phyloP scores from a whole-genome alignment of 345 rosid genomes.

The Salix dunnii region DNA sequence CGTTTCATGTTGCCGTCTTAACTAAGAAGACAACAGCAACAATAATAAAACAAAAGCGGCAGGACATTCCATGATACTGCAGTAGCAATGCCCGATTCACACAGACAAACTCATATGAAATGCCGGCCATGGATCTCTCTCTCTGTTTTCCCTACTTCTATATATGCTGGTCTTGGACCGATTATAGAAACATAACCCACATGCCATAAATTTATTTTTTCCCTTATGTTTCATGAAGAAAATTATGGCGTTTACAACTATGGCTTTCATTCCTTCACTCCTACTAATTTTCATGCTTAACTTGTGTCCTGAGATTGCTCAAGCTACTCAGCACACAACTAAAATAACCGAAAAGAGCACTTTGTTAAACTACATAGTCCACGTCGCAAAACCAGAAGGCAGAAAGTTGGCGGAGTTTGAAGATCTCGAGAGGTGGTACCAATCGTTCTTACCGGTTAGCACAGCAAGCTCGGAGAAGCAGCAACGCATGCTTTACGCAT shows the following conservation, averaged over 20 bases:
- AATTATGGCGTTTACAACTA: neutral
- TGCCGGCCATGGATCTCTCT: neutral
- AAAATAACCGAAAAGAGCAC: neutral
- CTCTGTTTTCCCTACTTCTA: neutral
- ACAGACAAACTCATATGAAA: neutral
- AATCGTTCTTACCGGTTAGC: conserved; percentile 29
- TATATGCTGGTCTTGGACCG: neutral
- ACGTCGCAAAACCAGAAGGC: conserved; percentile 27
- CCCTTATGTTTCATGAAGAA: neutral
- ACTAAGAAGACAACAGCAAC: neutral
- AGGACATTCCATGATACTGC: neutral
- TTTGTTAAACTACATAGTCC: conserved; percentile 41
- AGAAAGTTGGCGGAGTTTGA: conserved; percentile 1
- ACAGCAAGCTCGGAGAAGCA: conserved; percentile 4
- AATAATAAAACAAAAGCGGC: too few species aligned
- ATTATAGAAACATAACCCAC: neutral
- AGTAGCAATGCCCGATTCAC: neutral
- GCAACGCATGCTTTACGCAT: conserved; percentile 27
- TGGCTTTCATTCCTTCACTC: neutral
- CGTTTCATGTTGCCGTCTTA: neutral
- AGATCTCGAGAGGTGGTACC: conserved; percentile 23
- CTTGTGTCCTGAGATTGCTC: neutral
- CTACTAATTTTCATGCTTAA: neutral
- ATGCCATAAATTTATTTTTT: neutral
- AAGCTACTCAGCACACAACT: neutral